Evolutionary conservation across 441 rosid genomes (phyloP).

Genomic region (Populus hybrid): DNA sequence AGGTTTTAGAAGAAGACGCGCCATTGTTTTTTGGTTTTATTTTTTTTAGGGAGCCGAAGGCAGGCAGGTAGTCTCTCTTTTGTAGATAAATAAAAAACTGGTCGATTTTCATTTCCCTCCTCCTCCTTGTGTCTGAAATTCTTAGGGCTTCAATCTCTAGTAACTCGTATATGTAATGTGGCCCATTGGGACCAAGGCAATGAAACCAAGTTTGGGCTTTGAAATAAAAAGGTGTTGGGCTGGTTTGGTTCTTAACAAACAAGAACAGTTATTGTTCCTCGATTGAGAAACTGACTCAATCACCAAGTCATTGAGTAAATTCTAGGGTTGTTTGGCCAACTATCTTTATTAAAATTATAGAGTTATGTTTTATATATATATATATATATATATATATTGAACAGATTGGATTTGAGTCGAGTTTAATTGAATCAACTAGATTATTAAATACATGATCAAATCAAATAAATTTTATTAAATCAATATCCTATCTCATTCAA

Average conservation of each 20-base stretch:
- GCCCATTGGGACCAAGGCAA: background rate
- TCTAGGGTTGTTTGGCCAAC: too few relatives aligned
- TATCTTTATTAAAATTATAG: too few relatives aligned
- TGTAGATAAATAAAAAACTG: background rate
- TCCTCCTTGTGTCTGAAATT: background rate
- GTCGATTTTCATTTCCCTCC: background rate
- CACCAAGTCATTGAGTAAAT: too few relatives aligned
- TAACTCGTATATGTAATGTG: background rate
- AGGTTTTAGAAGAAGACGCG: background rate
- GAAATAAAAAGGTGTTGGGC: background rate
- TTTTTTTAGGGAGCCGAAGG: background rate
- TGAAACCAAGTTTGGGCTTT: background rate
- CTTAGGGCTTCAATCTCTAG: background rate
- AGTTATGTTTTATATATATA: too few relatives aligned
- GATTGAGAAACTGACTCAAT: too few relatives aligned
- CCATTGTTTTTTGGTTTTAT: background rate
- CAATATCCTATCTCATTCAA: background rate
- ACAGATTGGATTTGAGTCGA: too few relatives aligned
- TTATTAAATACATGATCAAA: rapidly evolving
- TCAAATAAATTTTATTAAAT: too few relatives aligned
- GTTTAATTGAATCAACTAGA: too few relatives aligned
- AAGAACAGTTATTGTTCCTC: too few relatives aligned
- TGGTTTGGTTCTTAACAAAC: background rate
- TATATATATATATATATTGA: too few relatives aligned
- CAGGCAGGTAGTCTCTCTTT: background rate